A percentile compares a stretch with the other conserved stretches of the same genome.
phyloP scores from a whole-genome alignment of 768 basidiomycete species.

The Botryobasidium botryosum region DNA sequence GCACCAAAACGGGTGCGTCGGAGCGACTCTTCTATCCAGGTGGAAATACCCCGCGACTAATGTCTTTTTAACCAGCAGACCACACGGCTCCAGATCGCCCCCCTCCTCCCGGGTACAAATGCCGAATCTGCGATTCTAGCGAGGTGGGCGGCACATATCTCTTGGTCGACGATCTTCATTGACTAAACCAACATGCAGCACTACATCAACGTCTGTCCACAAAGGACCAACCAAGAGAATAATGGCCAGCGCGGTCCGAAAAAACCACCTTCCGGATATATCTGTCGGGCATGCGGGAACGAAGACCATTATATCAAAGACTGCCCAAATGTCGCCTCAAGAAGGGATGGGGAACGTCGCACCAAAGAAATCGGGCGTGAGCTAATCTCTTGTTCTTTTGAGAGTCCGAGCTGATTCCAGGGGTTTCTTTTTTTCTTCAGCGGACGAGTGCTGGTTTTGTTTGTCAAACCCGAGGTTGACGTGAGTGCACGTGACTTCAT shows the following conservation, averaged over 20 bases:
- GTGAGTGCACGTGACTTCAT: constrained; percentile 26
- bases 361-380: constrained; percentile 68
- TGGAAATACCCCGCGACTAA: too few relatives aligned
- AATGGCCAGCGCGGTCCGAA: constrained; percentile 71
- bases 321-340: constrained; percentile 42
- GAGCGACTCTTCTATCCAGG: too few relatives aligned
- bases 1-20: too few relatives aligned
- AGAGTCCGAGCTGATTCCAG: not conserved
- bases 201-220: constrained; percentile 60
- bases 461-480: constrained; percentile 84
- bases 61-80: too few relatives aligned
- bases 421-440: constrained; percentile 23
- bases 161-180: too few relatives aligned
- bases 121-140: constrained; percentile 55
- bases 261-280: constrained; percentile 72
- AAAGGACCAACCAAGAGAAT: constrained; percentile 48
- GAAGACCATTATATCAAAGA: constrained; percentile 76
- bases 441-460: constrained; percentile 97
- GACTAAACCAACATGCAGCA: constrained; percentile 31
- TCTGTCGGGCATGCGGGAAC: constrained; percentile 83
- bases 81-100: too few relatives aligned
- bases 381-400: constrained; percentile 16
- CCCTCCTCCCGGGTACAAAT: constrained; percentile 54
- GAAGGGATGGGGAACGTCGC: constrained; percentile 31
- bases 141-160: too few relatives aligned